phyloP scores from a whole-genome alignment of 352 stramenopile species.

The Plasmopara viticola region DNA sequence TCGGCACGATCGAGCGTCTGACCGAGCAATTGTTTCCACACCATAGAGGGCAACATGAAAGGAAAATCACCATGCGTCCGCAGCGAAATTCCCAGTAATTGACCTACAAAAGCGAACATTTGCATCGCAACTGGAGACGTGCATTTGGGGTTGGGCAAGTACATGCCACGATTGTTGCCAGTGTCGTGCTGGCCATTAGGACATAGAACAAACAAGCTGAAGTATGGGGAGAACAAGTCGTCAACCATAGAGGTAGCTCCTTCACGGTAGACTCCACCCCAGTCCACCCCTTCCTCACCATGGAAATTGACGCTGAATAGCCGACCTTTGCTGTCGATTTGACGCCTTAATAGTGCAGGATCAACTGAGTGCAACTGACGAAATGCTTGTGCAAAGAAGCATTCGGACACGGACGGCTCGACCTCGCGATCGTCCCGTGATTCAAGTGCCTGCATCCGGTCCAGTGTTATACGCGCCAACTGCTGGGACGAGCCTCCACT shows the following conservation, averaged over 20 bases:
- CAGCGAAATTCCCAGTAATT: constrained; percentile 91
- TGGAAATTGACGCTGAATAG: constrained; percentile 88
- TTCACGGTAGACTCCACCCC: constrained; percentile 85
- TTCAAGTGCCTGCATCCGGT: constrained; percentile 79
- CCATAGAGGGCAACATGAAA: constrained; percentile 87
- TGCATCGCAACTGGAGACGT: constrained; percentile 82
- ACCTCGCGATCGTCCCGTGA: constrained; percentile 84
- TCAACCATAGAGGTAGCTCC: constrained; percentile 87
- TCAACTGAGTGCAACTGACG: constrained; percentile 85
- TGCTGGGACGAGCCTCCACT: constrained; percentile 49
- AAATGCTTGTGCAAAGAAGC: constrained; percentile 93
- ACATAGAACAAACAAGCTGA: constrained; percentile 79
- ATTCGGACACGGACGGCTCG: constrained; percentile 85
- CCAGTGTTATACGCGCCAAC: constrained; percentile 76
- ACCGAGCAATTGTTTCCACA: constrained; percentile 90
- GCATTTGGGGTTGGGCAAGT: constrained; percentile 84
- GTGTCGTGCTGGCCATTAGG: constrained; percentile 86
- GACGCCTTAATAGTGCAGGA: constrained; percentile 72
- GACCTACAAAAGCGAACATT: constrained; percentile 93
- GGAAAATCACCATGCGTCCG: constrained; percentile 89
- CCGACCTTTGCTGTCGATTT: constrained; percentile 86
- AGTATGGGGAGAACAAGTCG: constrained; percentile 81
- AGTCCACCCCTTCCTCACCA: constrained; percentile 85
- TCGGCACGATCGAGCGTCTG: constrained; percentile 75
- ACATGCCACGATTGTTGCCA: constrained; percentile 81